A percentile compares a stretch with the other conserved stretches of the same genome.
Conservation (phyloP, 768 basidiomycete genomes). For the Russula lepida region DNA sequence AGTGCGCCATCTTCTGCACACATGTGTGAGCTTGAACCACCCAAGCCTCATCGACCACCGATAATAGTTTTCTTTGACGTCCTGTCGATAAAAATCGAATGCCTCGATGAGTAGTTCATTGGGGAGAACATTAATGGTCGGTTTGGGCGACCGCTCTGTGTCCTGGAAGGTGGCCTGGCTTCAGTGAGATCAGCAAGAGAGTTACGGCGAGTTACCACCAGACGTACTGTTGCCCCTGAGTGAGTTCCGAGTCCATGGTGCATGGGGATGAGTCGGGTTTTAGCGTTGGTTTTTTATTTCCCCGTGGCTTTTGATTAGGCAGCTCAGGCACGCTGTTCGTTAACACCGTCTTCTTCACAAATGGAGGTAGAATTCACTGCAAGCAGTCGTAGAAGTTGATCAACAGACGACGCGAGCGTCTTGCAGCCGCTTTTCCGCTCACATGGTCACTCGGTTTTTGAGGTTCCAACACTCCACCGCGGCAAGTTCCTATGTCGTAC, state of each 20-base stretch:
- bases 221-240: neutral
- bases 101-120: neutral
- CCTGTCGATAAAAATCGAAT: neutral
- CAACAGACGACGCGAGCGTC: neutral
- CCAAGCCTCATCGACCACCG: too few relatives aligned
- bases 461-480: neutral
- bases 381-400: neutral
- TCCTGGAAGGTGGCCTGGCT: neutral
- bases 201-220: accelerated
- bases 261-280: too few relatives aligned
- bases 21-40: neutral
- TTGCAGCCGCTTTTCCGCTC: neutral
- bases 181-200: neutral
- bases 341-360: neutral
- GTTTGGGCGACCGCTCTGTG: neutral
- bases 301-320: too few relatives aligned
- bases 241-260: too few relatives aligned
- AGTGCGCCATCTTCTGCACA: neutral
- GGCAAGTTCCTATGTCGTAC: neutral
- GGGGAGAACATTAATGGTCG: neutral
- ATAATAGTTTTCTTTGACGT: neutral
- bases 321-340: too few relatives aligned
- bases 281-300: too few relatives aligned
- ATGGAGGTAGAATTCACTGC: neutral
- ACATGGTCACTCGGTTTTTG: neutral